Evolutionary conservation across 2,329 filamentous ascomycete genomes (phyloP), one percentile per base, ranked within the genome.

Genomic region (Camptophora hylomeconis): DNA sequence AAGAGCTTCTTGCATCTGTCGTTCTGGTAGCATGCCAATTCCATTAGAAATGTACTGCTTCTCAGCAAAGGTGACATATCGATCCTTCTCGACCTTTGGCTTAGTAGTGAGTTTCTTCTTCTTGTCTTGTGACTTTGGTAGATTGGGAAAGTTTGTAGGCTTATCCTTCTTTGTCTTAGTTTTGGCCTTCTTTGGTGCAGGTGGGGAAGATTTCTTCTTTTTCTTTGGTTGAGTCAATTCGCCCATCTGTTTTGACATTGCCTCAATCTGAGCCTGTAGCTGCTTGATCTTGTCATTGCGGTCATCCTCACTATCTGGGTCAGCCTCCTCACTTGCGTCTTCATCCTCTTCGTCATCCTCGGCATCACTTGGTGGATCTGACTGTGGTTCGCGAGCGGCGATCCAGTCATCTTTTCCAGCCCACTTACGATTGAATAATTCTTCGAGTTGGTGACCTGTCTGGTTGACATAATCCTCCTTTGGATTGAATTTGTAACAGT

Each of bases 401-500:
- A 94, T 66, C 74, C 83, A 95, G 20, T 72, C 68, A 11, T 80
- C 68, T 57, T 93, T 94, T 45, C 76, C 73, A 5, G 66, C 64
- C 74, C 87, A 84, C 47, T 84, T 68, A 4, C 56, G 53, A 36
- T 81, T 74, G 54, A 92, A 94, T 1, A 87, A 49, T 4, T 71
- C 67, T 50, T 92, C 74, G 3, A 92, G 61, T 35, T 74, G 61
- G 42, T 79, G 73, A 8, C 82, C 87, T 40, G 78, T 65, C 17
- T 65, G 52, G 33, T 81, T 75, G 10, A 92, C 80, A 1, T 74
- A 66, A 38, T 92, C 83, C 6, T 73, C 75, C 1, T 68, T 61
- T n/a, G 75, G 72, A 44, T 98, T 98, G 67, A 95, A 98, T 39
- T 78, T 77, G 61, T 75, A 83, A 53, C 87, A 94, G 52, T 98